Percentiles rank a stretch among this genome's conserved stretches.
phyloP scores from a whole-genome alignment of 371 early-diverging fungal genomes.

The Mucor sp. region DNA sequence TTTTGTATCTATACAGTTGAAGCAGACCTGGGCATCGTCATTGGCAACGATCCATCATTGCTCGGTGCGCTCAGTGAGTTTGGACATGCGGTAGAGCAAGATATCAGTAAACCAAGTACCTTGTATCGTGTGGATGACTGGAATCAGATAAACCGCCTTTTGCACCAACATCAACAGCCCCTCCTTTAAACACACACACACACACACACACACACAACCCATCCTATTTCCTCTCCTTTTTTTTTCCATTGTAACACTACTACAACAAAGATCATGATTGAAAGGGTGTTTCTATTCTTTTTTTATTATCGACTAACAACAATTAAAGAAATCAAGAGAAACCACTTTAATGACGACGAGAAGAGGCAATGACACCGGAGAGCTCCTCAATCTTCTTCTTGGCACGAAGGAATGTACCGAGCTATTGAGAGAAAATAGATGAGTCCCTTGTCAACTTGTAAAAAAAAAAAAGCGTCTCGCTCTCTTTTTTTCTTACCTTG shows the following conservation, averaged over 20 bases:
- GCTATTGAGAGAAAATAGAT: conserved; percentile 54
- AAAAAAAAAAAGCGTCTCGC: too few species aligned
- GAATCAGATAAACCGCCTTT: conserved; percentile 16
- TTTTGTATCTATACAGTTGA: conserved; percentile 31
- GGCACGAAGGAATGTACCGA: conserved; percentile 96
- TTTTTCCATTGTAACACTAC: background rate
- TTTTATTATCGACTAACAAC: background rate
- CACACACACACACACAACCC: background rate
- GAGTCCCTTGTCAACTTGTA: conserved; percentile 38
- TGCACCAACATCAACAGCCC: background rate
- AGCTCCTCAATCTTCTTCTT: conserved; percentile 99
- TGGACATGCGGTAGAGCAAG: conserved; percentile 14
- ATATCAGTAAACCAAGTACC: background rate
- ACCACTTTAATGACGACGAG: conserved; percentile 74
- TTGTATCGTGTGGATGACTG: conserved; percentile 23
- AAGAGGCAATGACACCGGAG: conserved; percentile 89
- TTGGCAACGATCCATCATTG: conserved; percentile 49
- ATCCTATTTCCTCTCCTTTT: too few species aligned
- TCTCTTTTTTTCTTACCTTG: conserved; percentile 66
- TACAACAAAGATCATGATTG: background rate
- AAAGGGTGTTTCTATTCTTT: background rate
- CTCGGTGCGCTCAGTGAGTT: conserved; percentile 16
- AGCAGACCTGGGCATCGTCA: conserved; percentile 53
- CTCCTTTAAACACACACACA: background rate
- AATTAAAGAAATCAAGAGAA: background rate